phyloP scores from a whole-genome alignment of 306 rosid species.

The Cucurbita argyrosperma region DNA sequence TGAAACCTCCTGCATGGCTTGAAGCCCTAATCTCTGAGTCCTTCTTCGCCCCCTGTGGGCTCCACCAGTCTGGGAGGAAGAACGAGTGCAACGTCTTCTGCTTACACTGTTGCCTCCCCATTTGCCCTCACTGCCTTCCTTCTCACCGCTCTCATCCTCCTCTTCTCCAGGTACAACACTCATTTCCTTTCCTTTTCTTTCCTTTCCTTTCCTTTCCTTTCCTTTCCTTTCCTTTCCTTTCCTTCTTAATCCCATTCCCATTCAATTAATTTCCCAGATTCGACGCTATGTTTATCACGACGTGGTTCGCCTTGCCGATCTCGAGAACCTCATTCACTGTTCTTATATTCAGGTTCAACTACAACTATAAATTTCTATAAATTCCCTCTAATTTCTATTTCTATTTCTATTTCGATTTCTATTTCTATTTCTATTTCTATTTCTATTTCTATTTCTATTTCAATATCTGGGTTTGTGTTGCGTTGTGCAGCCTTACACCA shows the following conservation, averaged over 20 bases:
- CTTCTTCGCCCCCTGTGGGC: constrained; percentile 88
- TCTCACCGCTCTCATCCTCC: constrained; percentile 75
- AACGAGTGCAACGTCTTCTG: constrained; percentile 94
- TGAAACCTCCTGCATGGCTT: constrained; percentile 70
- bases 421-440: no score
- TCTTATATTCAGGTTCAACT: constrained; percentile 58
- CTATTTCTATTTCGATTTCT: no score
- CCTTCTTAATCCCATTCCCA: neutral
- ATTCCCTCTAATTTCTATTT: no score
- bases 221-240: neutral
- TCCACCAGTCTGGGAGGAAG: constrained; percentile 69
- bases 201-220: no score
- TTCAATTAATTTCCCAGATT: constrained; percentile 33
- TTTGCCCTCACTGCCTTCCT: constrained; percentile 93
- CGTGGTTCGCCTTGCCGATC: constrained; percentile 76
- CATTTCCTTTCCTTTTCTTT: no score
- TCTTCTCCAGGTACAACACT: constrained; percentile 59
- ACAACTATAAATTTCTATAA: no score
- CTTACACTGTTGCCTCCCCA: constrained; percentile 71
- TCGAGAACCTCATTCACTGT: constrained; percentile 83
- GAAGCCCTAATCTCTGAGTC: constrained; percentile 62
- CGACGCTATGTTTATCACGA: constrained; percentile 92
- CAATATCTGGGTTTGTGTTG: neutral
- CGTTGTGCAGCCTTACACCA: constrained; percentile 64
- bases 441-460: no score